Conservation (phyloP, 192 early-diverging fungal species). For the Funneliformis geosporum region DNA sequence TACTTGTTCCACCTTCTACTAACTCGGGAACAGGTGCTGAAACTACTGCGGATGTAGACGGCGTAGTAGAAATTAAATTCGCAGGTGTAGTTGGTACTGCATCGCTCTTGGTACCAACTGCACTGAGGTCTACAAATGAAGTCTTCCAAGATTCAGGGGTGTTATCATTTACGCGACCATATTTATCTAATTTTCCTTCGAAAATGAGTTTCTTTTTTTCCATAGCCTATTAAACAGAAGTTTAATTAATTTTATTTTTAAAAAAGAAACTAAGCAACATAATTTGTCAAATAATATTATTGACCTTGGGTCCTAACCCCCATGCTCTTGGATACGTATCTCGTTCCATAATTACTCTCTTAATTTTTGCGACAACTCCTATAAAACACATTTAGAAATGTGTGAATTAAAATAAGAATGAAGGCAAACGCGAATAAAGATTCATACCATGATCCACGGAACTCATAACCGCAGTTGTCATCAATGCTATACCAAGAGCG, state of each 20-base stretch:
- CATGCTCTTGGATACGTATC: constrained; percentile 98
- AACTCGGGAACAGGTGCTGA: background rate
- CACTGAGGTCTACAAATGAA: constrained; percentile 70
- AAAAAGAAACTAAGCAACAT: background rate
- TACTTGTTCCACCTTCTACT: background rate
- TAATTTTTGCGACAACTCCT: constrained; percentile 95
- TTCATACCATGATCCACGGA: constrained; percentile 83
- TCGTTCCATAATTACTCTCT: constrained; percentile 99
- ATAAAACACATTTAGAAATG: background rate
- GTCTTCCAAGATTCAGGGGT: constrained; percentile 87
- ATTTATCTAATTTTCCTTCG: constrained; percentile 98
- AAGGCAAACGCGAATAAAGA: background rate
- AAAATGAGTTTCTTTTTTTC: constrained; percentile 99
- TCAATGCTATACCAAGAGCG: constrained; percentile 94
- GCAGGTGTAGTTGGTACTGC: background rate
- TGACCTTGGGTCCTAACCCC: constrained; percentile 83
- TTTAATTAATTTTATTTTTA: background rate
- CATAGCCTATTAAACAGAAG: constrained; percentile 61
- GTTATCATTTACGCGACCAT: constrained; percentile 82
- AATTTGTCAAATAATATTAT: background rate
- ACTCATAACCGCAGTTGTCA: constrained; percentile 98
- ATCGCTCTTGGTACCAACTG: constrained; percentile 44
- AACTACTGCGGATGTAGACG: background rate
- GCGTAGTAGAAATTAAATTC: background rate
- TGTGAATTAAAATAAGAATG: background rate